These are phyloP conservation scores for Ambrosiella cleistominuta DNA, from an alignment of 2,329 filamentous ascomycete species.

Conservation along the genomic window DNA sequence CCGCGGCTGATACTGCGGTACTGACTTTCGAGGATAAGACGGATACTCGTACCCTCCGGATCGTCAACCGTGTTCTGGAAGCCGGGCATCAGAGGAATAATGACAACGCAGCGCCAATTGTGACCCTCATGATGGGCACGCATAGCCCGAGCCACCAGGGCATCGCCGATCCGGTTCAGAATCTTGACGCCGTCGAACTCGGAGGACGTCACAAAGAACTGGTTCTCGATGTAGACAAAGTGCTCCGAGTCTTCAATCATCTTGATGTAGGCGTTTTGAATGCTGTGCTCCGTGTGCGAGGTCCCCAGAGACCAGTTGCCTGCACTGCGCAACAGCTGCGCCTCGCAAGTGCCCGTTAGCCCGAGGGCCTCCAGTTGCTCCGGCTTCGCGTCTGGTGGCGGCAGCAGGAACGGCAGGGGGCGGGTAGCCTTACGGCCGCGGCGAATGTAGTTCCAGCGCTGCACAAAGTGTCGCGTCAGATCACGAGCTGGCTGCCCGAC, in stretches of 20 bases:
- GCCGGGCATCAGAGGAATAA: constrained; percentile 94
- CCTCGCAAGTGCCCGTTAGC: constrained; percentile 83
- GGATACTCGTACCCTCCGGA: constrained; percentile 83
- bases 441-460: constrained; percentile 93
- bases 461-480: constrained; percentile 87
- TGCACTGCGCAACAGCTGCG: constrained; percentile 86
- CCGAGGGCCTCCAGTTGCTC: constrained; percentile 77
- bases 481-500: constrained; percentile 91
- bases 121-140: constrained; percentile 69
- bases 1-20: constrained; percentile 92
- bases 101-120: constrained; percentile 74
- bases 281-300: constrained; percentile 76
- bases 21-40: constrained; percentile 92
- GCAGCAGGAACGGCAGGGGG: constrained; percentile 81
- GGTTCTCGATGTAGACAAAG: constrained; percentile 97
- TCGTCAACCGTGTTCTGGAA: constrained; percentile 94
- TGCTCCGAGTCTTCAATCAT: constrained; percentile 91
- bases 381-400: constrained; percentile 76
- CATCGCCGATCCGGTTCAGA: constrained; percentile 84
- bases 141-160: constrained; percentile 78
- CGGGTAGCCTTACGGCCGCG: constrained; percentile 84
- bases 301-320: constrained; percentile 84
- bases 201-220: constrained; percentile 92
- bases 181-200: constrained; percentile 77
- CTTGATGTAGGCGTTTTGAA: constrained; percentile 87